Conservation (phyloP, 208 protist species). For the Herpetomonas tarakana region DNA sequence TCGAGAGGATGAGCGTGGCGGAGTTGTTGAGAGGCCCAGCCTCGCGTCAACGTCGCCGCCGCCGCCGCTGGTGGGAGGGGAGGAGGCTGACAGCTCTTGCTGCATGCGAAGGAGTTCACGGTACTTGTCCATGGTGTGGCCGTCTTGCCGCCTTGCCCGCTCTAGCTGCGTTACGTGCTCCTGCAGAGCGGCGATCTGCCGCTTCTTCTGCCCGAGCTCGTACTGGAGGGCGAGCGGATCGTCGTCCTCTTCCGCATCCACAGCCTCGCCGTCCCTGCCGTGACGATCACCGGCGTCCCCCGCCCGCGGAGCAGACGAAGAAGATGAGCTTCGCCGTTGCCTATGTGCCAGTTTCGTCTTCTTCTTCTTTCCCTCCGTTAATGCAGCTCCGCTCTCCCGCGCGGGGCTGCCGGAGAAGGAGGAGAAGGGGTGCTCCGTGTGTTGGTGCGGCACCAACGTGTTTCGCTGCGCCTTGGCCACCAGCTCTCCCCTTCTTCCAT, state of each 20-base stretch:
- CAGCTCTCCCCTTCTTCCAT: no score
- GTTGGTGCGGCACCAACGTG: neutral
- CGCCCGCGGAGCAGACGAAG: neutral
- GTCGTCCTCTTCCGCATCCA: constrained; percentile 4
- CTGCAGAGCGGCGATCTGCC: constrained; percentile 28
- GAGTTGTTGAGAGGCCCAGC: neutral
- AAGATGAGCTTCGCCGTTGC: neutral
- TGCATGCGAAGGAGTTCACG: constrained; percentile 27
- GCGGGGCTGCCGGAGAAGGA: constrained; percentile 1
- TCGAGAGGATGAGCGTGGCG: neutral
- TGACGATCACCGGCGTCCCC: neutral
- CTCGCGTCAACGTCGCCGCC: neutral
- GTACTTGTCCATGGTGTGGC: constrained; percentile 24
- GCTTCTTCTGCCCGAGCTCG: constrained; percentile 24
- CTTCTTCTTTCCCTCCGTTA: no score
- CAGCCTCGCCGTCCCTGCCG: neutral
- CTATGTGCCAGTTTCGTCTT: no score
- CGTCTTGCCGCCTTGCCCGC: constrained; percentile 13
- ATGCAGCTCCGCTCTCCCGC: no score
- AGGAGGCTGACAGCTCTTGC: constrained; percentile 19
- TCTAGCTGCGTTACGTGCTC: constrained; percentile 29
- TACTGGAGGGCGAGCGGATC: constrained; percentile 24
- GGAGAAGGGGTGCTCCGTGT: neutral
- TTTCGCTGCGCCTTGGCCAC: no score
- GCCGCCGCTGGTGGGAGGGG: neutral